Conservation (phyloP, 2,329 filamentous ascomycete genomes). For the Fusarium foetens region DNA sequence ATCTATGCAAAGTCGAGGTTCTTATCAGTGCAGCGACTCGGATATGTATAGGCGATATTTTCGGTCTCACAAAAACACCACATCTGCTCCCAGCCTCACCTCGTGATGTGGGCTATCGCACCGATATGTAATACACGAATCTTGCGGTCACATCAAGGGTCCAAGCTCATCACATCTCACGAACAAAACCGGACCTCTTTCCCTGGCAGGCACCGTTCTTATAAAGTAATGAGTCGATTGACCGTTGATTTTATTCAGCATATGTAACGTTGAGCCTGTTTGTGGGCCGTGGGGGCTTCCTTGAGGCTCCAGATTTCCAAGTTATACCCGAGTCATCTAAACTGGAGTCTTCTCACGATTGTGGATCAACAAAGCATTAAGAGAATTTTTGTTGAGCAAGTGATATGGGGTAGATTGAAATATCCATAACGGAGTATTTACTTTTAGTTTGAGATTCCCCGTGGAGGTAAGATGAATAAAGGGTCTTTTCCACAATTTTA, state of each 20-base stretch:
- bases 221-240: neutral
- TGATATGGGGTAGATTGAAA: neutral
- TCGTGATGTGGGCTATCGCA: neutral
- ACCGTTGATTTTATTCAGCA: neutral
- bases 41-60: neutral
- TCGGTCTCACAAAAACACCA: neutral
- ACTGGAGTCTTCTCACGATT: neutral
- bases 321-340: neutral
- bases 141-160: neutral
- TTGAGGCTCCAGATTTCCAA: neutral
- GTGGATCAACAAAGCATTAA: neutral
- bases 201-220: neutral
- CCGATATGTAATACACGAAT: neutral
- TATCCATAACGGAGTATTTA: neutral
- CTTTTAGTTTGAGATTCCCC: constrained; percentile 14
- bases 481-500: constrained; percentile 12
- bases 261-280: neutral
- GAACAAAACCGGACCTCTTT: neutral
- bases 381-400: constrained; percentile 7
- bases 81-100: neutral
- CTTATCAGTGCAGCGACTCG: neutral
- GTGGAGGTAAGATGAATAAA: constrained; percentile 7
- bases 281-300: neutral
- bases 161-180: neutral
- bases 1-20: neutral